Evolutionary conservation across 768 basidiomycete species (phyloP), one percentile per base, ranked within the genome.

Genomic region (Nevesoporus exiguus): DNA sequence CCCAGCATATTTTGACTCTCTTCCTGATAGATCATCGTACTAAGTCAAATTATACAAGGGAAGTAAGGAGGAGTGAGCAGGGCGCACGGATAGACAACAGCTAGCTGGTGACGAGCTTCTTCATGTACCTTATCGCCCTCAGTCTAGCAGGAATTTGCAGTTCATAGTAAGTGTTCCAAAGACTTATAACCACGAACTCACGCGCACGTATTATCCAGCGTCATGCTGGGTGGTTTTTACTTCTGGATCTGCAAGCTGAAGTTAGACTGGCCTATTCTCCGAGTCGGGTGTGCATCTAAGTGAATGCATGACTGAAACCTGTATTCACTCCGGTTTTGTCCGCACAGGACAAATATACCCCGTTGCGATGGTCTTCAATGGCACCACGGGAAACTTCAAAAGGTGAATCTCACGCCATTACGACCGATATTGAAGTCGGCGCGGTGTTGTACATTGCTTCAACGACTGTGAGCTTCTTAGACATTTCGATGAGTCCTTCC

Each of bases 181-280:
- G 40, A 22, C 3, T 15, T 24, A 11, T 21, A 22, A 37, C 15
- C 11, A 13, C 9, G 21, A 14, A 45, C 45, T 62, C 57, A 56
- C 40, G n/a, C 21, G 48, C 27, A 29, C 27, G 8, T 19, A 17
- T 53, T 48, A 11, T 3, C n/a, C 46, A 79, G 77, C 51, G 80
- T 80, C 0, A 80, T 80, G 3, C 76, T 83, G 73, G 81, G 81
- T 22, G 82, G 80, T 7, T 67, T 83, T 46, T 84, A 83, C 64
- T 84, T 83, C 62, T 83, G 81, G 82, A 81, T 82, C 11, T 82
- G 80, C 68, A 78, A 76, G 61, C 79, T 83, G 79, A 81, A 81
- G 59, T 79, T 80, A 0, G 73, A 80, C 44, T 55, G 70, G 14
- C 81, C 80, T 2, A 67, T 80, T 17, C 71, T 83, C n/a, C n/a